Conservation (phyloP, 2,329 filamentous ascomycete species). For the Stagonosporopsis cucurbitacearum region DNA sequence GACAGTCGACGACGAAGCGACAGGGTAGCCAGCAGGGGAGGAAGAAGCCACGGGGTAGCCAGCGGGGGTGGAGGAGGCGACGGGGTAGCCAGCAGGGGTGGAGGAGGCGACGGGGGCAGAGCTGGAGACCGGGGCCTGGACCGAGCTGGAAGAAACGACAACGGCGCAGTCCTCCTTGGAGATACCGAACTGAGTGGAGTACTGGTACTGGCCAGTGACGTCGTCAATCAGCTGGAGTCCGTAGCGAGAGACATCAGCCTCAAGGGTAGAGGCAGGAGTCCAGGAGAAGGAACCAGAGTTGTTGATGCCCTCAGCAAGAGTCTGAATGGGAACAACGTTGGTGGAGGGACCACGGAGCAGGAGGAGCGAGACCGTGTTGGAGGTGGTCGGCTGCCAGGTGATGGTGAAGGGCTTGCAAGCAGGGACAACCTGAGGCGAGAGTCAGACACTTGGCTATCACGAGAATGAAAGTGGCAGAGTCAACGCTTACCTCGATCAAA, state of each 20-base stretch:
- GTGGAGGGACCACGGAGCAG: constrained; percentile 65
- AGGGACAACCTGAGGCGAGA: constrained; percentile 54
- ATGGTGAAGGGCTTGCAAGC: constrained; percentile 63
- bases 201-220: constrained; percentile 65
- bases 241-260: constrained; percentile 60
- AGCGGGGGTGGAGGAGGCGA: constrained; percentile 12
- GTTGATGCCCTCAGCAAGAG: constrained; percentile 57
- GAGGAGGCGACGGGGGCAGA: constrained; percentile 20
- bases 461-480: neutral
- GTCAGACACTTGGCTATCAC: constrained; percentile 2
- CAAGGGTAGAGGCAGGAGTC: constrained; percentile 59
- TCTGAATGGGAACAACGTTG: constrained; percentile 60
- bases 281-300: constrained; percentile 65
- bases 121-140: constrained; percentile 26
- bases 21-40: constrained; percentile 31
- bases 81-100: constrained; percentile 14
- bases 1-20: constrained; percentile 21
- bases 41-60: constrained; percentile 25
- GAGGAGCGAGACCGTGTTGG: constrained; percentile 62
- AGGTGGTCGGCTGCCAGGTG: constrained; percentile 61
- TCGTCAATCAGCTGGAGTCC: constrained; percentile 68
- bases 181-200: constrained; percentile 67
- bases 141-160: constrained; percentile 28
- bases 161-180: constrained; percentile 49
- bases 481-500: constrained; percentile 53